Conservation (phyloP, 768 basidiomycete species). For the Lactarius vividus region DNA sequence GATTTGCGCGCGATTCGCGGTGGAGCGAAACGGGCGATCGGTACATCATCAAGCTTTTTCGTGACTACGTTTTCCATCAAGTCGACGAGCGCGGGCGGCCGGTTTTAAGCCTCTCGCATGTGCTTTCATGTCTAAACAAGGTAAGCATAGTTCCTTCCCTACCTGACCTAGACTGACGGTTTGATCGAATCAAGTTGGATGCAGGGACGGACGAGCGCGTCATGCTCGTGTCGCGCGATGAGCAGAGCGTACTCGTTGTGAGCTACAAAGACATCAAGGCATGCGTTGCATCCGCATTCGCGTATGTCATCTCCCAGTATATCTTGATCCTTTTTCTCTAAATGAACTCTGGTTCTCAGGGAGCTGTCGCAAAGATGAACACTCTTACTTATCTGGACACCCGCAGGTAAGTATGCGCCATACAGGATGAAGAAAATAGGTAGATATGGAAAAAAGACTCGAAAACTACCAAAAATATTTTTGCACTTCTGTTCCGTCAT, state of each 20-base stretch:
- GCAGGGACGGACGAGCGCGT: conserved; percentile 90
- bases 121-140: conserved; percentile 92
- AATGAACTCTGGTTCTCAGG: conserved; percentile 9
- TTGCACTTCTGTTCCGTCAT: conserved; percentile 7
- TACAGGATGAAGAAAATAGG: conserved; percentile 21
- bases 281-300: conserved; percentile 81
- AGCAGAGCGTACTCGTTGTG: conserved; percentile 93
- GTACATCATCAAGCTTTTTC: conserved; percentile 97
- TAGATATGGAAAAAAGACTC: conserved; percentile 30
- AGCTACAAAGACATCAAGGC: conserved; percentile 89
- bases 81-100: conserved; percentile 89
- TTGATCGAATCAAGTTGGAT: conserved; percentile 62
- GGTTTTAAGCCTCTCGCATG: conserved; percentile 86
- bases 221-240: conserved; percentile 93
- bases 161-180: background rate
- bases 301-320: conserved; percentile 45
- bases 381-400: background rate
- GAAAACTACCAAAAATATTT: conserved; percentile 21
- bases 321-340: background rate
- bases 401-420: background rate
- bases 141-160: conserved; percentile 38
- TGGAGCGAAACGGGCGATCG: conserved; percentile 99
- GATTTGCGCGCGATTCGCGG: conserved; percentile 90
- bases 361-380: conserved; percentile 26
- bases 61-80: conserved; percentile 98